Base-by-base conservation (phyloP, 2,329 filamentous ascomycete genomes). In the Colletotrichum sp. region DNA sequence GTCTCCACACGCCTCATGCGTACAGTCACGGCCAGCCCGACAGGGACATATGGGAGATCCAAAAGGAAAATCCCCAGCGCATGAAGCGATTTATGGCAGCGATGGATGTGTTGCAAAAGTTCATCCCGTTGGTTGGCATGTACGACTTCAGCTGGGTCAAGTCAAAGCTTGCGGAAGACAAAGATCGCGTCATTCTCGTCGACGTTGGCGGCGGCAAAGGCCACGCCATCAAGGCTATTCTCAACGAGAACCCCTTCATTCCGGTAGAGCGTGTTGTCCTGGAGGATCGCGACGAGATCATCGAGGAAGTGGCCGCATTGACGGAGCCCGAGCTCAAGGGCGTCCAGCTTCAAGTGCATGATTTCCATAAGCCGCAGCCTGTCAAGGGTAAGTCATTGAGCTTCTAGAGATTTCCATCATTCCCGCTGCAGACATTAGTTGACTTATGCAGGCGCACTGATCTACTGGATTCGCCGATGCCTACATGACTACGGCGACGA, bases 401-500 rank as follows among this genome's bases (percentile, higher is more conserved):
- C 4, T 13, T 32, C 12, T 2, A 9, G 16, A 2, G 15, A 8
- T 5, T 15, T 26, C 55, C 10, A 57, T 39, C 13, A 21, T n/a
- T 63, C 13, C 13, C 36, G 16, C 71, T 77, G 36, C 44, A 39
- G 28, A 60, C 59, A 59, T n/a, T 24, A 18, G 49, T 55, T 75
- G 34, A 72, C 49, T 28, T 18, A 62, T 26, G 5, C 26, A 85
- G 84, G 81, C 6, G 85, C 85, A 18, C 72, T 82, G 28, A 77
- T 85, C 15, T 86, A 86, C 78, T 83, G 80, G 78, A 83, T 84
- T 71, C 81, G 80, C 67, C 82, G 83, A 8, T 83, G 82, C 59
- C 81, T 87, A 2, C 85, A 87, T 72, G 83, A 86, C 71, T 86
- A 85, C 72, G 77, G 81, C 26, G 84, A 85, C 68, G 79, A 81